A percentile compares a stretch with the other conserved stretches of the same genome.
phyloP scores from a whole-genome alignment of 306 rosid species.

The Hippophae rhamnoides region DNA sequence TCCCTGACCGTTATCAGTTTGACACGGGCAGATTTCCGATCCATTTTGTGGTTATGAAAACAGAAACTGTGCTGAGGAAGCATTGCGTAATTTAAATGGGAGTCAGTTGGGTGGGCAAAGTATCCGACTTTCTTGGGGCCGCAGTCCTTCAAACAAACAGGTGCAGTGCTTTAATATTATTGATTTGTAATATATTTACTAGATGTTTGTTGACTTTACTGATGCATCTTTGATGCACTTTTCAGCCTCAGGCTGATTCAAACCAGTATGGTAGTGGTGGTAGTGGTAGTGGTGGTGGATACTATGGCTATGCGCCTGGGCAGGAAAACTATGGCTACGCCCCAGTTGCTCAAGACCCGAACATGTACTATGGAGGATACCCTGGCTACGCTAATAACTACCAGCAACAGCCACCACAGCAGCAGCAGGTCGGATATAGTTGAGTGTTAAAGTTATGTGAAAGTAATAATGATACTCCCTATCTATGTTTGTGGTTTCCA shows the following conservation, averaged over 20 bases:
- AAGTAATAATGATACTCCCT: background rate
- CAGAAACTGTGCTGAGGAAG: slow-evolving; percentile 91
- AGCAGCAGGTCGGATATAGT: slow-evolving; percentile 71
- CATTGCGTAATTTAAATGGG: slow-evolving; percentile 56
- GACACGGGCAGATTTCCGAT: background rate
- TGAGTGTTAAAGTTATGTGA: slow-evolving; percentile 19
- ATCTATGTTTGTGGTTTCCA: too few species aligned
- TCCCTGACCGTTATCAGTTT: background rate
- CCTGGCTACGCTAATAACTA: slow-evolving; percentile 69
- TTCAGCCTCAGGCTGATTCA: slow-evolving; percentile 55
- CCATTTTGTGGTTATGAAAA: slow-evolving; percentile 9
- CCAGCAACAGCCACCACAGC: slow-evolving; percentile 59
- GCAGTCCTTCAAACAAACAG: slow-evolving; percentile 94
- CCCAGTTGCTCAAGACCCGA: slow-evolving; percentile 78
- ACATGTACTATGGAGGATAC: slow-evolving; percentile 60
- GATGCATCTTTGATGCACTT: background rate
- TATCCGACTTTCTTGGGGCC: slow-evolving; percentile 97
- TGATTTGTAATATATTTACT: background rate
- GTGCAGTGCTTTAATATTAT: slow-evolving; percentile 17
- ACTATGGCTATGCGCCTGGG: slow-evolving; percentile 72
- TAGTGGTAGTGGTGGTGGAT: slow-evolving; percentile 27
- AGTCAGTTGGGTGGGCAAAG: slow-evolving; percentile 71
- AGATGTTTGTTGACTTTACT: background rate
- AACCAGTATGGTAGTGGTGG: slow-evolving; percentile 55
- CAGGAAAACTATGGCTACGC: slow-evolving; percentile 77